Base-by-base conservation (phyloP, 129 eudicot species). In the Deinandra increscens region DNA sequence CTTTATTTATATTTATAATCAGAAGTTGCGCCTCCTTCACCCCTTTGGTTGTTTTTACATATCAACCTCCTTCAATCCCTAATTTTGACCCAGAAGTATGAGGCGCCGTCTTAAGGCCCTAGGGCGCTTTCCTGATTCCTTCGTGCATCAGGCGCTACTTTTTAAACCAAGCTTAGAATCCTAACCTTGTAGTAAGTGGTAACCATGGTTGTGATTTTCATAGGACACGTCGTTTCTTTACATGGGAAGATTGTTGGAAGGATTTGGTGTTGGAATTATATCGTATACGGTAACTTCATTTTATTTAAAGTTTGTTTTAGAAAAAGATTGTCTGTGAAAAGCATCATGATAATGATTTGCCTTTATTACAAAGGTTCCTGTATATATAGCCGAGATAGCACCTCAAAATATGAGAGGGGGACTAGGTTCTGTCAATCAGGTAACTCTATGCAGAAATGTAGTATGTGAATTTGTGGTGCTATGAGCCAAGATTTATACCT, bases 191-290 rank as follows among this genome's bases (percentile, higher is more conserved):
- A 58, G 50, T 58, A 14, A 75, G 34, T 33, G 45, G 50, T 58
- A 14, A 75, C 17, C 45, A 68, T 17, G 56, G 17, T 2, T 60
- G 29, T 58, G 61, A 49, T 46, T 72, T 69, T 42, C 31, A 19
- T 44, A 93, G 98, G 98, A 93, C 60, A 49, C 76, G 43, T 87
- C 98, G 3, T 93, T 93, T 85, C 86, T 93, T 26, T 93, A 86
- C 83, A 86, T 93, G 98, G 98, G 98, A 79, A 84, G 98, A 74
- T 79, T 93, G 64, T 53, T 93, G 80, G 98, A 93, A 87, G 98
- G 98, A 15, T 93, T 93, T 81, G 98, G 98, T 41, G 98, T 93
- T 36, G 98, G 98, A 33, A 84, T 93, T 54, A 85, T 93, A 68
- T 93, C 98, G 46, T 93, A 93, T 64, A 80, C 85, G 84, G 98